Evolutionary conservation across 1,139 yeast species (phyloP).

Genomic region (Geotrichum citri-aurantii): DNA sequence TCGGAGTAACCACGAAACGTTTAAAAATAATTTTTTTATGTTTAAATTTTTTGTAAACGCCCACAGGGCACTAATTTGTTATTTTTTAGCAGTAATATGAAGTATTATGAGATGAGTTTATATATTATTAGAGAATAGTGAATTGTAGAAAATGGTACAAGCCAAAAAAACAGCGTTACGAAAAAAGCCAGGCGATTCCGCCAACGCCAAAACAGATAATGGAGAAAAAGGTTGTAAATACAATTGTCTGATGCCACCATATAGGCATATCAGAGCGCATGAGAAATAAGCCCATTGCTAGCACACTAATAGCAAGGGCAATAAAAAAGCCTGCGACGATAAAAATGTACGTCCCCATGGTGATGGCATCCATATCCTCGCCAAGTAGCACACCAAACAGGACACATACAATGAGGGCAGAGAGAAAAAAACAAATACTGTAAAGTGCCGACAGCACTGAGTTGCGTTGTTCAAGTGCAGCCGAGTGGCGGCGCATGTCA

Average conservation of each 20-base stretch:
- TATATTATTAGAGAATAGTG: background rate
- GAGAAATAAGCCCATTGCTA: conserved; percentile 40
- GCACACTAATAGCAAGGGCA: conserved; percentile 36
- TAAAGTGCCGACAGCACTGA: conserved; percentile 45
- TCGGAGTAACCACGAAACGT: background rate
- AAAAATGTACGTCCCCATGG: conserved; percentile 27
- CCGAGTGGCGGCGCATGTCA: conserved; percentile 1
- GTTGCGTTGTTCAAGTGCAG: conserved; percentile 38
- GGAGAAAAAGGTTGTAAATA: conserved; percentile 37
- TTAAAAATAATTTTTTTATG: background rate
- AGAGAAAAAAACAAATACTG: conserved; percentile 39
- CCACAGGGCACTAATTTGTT: background rate
- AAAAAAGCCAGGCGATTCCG: conserved; percentile 38
- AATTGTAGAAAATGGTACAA: background rate
- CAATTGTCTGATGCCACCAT: conserved; percentile 41
- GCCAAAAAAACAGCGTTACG: background rate
- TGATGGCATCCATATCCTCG: conserved; percentile 31
- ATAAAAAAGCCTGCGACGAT: conserved; percentile 34
- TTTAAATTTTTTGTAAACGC: background rate
- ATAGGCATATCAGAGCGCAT: conserved; percentile 39
- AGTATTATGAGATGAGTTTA: background rate
- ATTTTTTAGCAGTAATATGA: background rate
- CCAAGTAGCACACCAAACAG: conserved; percentile 44
- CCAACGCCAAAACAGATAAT: conserved; percentile 45
- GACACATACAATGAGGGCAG: conserved; percentile 45